Conservation (phyloP, 2,329 filamentous ascomycete genomes). For the Alternaria tenuissima region DNA sequence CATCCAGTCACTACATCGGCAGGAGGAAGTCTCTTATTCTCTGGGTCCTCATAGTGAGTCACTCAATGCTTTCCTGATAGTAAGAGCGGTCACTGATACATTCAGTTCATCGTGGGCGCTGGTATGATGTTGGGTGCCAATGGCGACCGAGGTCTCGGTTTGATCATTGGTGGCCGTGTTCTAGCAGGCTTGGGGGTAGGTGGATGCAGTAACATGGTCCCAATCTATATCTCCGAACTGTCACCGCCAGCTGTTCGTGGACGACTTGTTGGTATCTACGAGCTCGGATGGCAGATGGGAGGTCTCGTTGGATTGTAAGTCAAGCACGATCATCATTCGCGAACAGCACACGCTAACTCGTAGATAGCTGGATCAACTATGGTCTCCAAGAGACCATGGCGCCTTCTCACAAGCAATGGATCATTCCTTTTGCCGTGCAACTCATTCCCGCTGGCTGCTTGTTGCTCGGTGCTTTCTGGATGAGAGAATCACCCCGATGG, state of each 20-base stretch:
- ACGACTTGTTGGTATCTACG: slow-evolving; percentile 60
- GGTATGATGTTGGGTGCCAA: slow-evolving; percentile 72
- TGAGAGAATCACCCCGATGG: slow-evolving; percentile 57
- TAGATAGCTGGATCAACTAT: slow-evolving; percentile 52
- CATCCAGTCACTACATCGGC: slow-evolving; percentile 71
- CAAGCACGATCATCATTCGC: slow-evolving; percentile 48
- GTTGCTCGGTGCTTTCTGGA: slow-evolving; percentile 53
- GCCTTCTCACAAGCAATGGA: slow-evolving; percentile 55
- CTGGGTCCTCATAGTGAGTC: slow-evolving; percentile 60
- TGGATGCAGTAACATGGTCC: slow-evolving; percentile 64
- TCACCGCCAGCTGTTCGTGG: slow-evolving; percentile 67
- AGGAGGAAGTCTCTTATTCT: slow-evolving; percentile 70
- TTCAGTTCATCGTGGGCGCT: slow-evolving; percentile 69
- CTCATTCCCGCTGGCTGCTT: slow-evolving; percentile 72
- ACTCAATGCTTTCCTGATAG: neutral
- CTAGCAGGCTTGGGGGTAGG: slow-evolving; percentile 66
- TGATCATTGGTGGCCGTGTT: slow-evolving; percentile 66
- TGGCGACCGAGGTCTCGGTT: slow-evolving; percentile 59
- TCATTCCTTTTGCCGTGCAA: slow-evolving; percentile 67
- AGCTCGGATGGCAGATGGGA: slow-evolving; percentile 61
- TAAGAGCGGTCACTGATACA: neutral
- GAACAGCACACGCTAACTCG: slow-evolving; percentile 45
- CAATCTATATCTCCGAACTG: slow-evolving; percentile 68
- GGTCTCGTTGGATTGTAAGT: slow-evolving; percentile 38
- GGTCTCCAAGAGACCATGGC: slow-evolving; percentile 56